Evolutionary conservation across 352 stramenopile species (phyloP).

Genomic region (Phytopythium boreale): DNA sequence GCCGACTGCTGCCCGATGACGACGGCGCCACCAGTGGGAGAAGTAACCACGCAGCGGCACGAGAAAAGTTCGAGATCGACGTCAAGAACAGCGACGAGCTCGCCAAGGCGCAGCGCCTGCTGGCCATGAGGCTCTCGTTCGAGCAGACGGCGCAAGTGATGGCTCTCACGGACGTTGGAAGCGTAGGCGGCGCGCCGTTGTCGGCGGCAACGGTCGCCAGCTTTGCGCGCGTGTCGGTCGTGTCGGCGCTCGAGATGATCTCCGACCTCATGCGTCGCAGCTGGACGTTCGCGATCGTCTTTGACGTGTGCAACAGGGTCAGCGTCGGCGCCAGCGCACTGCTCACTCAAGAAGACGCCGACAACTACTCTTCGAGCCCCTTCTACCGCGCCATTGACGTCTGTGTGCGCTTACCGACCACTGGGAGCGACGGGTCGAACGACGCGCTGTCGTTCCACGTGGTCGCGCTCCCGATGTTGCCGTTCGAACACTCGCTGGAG

Average conservation of each 20-base stretch:
- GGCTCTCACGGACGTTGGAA: not conserved
- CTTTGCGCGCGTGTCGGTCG: slow-evolving; percentile 16
- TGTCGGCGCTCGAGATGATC: slow-evolving; percentile 16
- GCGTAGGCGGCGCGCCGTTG: not conserved
- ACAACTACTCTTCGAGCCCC: not conserved
- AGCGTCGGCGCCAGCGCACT: not conserved
- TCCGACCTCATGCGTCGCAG: slow-evolving; percentile 13
- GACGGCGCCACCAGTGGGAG: not conserved
- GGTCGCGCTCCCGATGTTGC: slow-evolving; percentile 19
- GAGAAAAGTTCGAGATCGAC: slow-evolving; percentile 1
- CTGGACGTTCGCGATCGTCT: slow-evolving; percentile 19
- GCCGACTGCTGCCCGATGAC: not conserved
- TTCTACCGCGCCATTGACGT: slow-evolving; percentile 21
- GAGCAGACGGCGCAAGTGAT: slow-evolving; percentile 9
- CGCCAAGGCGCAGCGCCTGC: slow-evolving; percentile 9
- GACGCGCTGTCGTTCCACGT: slow-evolving; percentile 25
- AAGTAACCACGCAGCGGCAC: not conserved
- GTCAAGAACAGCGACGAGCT: slow-evolving; percentile 12
- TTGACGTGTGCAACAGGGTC: slow-evolving; percentile 10
- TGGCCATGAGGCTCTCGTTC: slow-evolving; percentile 15
- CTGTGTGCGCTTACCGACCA: slow-evolving; percentile 17
- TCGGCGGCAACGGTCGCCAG: not conserved
- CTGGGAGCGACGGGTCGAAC: slow-evolving; percentile 1
- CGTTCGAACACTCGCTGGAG: slow-evolving; percentile 12
- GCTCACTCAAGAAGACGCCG: not conserved